Evolutionary conservation across 1,284 basidiomycete genomes (phyloP).

Genomic region (Ganoderma resinaceum): DNA sequence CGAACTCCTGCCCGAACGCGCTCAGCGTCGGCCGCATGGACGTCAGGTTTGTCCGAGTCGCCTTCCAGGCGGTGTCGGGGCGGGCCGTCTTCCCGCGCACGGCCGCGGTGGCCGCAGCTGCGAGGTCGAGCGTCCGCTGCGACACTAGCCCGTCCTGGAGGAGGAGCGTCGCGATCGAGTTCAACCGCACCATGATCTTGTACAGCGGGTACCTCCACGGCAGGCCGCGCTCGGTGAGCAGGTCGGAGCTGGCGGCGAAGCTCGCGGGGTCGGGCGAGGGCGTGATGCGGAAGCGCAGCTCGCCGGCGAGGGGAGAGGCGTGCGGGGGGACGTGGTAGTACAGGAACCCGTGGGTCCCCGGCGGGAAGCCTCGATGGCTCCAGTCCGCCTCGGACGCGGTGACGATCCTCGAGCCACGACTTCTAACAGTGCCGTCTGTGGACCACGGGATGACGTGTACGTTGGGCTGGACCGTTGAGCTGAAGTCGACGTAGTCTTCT

Average conservation of each 20-base stretch:
- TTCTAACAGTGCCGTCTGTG: too few relatives aligned
- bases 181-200: neutral
- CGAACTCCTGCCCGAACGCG: neutral
- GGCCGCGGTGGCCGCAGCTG: too few relatives aligned
- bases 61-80: too few relatives aligned
- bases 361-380: too few relatives aligned
- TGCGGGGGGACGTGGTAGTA: too few relatives aligned
- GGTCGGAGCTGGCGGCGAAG: neutral
- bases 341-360: too few relatives aligned
- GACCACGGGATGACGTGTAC: neutral
- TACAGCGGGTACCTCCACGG: neutral
- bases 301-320: neutral
- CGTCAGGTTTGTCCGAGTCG: too few relatives aligned
- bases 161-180: too few relatives aligned
- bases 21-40: too few relatives aligned
- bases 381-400: too few relatives aligned
- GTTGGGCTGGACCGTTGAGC: conserved; percentile 5
- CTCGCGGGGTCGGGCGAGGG: neutral
- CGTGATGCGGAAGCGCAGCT: neutral
- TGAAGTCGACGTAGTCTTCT: conserved; percentile 34
- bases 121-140: neutral
- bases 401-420: too few relatives aligned
- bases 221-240: neutral
- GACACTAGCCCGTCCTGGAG: neutral
- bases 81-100: too few relatives aligned